Evolutionary conservation across 805 yeast genomes (phyloP), one percentile per base, ranked within the genome.

Genomic region (Nakazawaea ambrosiae): DNA sequence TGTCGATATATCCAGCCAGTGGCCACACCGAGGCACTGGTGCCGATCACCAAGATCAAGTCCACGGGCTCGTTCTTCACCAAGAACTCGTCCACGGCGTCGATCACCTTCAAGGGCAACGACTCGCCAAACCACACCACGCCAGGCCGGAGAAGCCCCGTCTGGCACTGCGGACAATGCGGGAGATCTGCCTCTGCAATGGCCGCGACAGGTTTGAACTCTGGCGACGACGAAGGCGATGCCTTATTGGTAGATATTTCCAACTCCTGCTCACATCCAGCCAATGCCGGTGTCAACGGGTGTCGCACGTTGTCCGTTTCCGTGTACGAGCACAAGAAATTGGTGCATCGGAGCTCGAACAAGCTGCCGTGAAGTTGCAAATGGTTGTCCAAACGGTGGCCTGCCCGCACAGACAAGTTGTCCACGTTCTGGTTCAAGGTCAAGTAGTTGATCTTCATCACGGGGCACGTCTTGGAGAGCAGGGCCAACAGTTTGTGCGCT

Each of bases 61-160:
- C 96, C 17, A 84, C 79, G 26, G 61, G 61, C 4, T 57, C 57
- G 19, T 63, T 63, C 9, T 62, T 50, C 45, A 74, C 69, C 5
- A 86, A 66, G 48, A 83, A 87, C 31, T 72, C 75, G 58, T 87
- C 96, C 4, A 85, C 86, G 30, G 60, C 60, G 43, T 77, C 79
- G 40, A 88, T 70, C 10, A 68, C 70, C 33, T 60, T 60, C 38
- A 84, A 55, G 0, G 95, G 86, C 31, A 88, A 60, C 12, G 87
- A 70, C 57, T 88, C 97, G n/a, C 96, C 96, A 58, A 82, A 86
- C 96, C 96, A 88, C 5, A 87, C 89, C 3, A 88, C 94, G 0
- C 92, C 95, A 0, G 97, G 97, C 17, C 96, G 65, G 41, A 88
- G 58, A 10, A 82, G 53, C 0, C 79, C 81, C 4, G 65, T 68